Evolutionary conservation across 2,329 filamentous ascomycete species (phyloP), one percentile per base, ranked within the genome.

Genomic region (Raffaelea arxii): DNA sequence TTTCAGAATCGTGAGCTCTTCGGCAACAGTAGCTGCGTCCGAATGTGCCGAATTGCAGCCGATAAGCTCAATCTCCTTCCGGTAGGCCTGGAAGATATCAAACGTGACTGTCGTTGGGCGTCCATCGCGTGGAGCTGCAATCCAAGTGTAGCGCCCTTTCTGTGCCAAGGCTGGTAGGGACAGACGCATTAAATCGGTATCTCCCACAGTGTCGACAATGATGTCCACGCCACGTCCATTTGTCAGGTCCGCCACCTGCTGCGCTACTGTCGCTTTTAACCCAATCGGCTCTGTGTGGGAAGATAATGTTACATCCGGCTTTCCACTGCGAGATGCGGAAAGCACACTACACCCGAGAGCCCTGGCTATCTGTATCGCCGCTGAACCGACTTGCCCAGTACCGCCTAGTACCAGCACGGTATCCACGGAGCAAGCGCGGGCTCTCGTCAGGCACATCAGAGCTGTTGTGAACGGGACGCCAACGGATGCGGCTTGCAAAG

Each of bases 381-480:
- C 41, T 1, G 41, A 43, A 4, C 41, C 41, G 41, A 43, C 41
- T 6, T 25, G 23, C 4, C 41, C 41, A 12, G n/a, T 25, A n/a
- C 27, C 41, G 9, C 41, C 41, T 10, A 43, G 41, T 21, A 43
- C 21, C 10, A 43, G 27, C 30, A 43, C 41, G 1, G 30, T 37
- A 23, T 43, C 41, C 14, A 5, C 19, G 4, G 41, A 22, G 41
- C 41, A 21, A 2, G 30, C 41, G 1, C 41, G 41, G 4, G 41
- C 41, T 16, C 41, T 27, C 3, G 27, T 36, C 30, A 43, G 30
- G 25, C 41, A 43, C 21, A 19, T 19, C 41, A 43, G 21, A 6
- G 41, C 41, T 5, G 41, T 43, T 7, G 41, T 43, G 27, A 36
- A 43, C 6, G 41, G 41, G 6, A 43, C 41, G 27, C 41, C 41